A percentile compares a stretch with the other conserved stretches of the same genome.
These are phyloP conservation scores for Malus hybrid DNA, from an alignment of 331 rosid species.

Conservation along the genomic window DNA sequence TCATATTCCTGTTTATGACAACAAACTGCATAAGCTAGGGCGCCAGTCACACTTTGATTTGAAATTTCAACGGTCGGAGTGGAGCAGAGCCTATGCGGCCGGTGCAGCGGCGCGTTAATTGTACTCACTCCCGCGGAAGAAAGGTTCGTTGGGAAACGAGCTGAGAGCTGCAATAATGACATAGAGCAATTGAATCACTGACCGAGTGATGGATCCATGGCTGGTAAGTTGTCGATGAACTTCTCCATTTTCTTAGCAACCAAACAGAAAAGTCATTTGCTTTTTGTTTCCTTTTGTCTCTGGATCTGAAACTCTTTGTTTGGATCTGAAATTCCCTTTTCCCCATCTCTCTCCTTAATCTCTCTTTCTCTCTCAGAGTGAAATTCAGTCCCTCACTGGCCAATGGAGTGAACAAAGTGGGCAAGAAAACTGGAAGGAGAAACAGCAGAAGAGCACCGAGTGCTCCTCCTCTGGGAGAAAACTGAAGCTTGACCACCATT, in stretches of 20 bases:
- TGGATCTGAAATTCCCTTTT: no score
- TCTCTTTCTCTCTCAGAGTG: no score
- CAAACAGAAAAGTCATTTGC: no score
- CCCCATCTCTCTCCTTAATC: no score
- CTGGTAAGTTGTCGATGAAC: no score
- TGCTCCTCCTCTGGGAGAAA: slow-evolving; percentile 19
- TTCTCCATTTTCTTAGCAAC: no score
- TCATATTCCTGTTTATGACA: slow-evolving; percentile 16
- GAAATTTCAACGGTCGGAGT: neutral
- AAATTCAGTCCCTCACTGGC: neutral
- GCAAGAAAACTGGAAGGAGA: slow-evolving; percentile 23
- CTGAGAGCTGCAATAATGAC: neutral
- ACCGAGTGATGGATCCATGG: no score
- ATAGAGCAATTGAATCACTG: neutral
- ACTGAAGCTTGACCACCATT: slow-evolving; percentile 25
- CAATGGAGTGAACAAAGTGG: slow-evolving; percentile 29
- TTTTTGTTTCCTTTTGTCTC: no score
- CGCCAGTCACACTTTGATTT: neutral
- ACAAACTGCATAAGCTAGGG: neutral
- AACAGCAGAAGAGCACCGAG: slow-evolving; percentile 31
- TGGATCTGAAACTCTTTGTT: no score
- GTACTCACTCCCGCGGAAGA: neutral
- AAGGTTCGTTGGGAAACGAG: neutral
- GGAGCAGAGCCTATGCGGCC: neutral
- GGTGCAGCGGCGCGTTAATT: neutral